Evolutionary conservation across 345 rosid genomes (phyloP).

Genomic region (Citrus trifoliata): DNA sequence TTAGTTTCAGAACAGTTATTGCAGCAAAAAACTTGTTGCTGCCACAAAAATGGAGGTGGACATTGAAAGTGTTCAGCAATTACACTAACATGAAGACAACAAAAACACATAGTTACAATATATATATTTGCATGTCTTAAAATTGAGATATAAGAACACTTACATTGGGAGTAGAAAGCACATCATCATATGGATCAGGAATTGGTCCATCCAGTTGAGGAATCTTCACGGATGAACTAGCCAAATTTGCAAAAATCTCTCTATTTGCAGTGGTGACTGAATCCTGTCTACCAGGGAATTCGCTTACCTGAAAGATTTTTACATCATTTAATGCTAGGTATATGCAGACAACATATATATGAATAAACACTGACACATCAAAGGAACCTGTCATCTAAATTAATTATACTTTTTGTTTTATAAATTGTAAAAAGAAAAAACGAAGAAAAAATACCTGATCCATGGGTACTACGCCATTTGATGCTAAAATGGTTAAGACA

Average conservation of each 20-base stretch:
- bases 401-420: background rate
- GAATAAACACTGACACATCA: background rate
- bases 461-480: background rate
- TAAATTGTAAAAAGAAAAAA: too few relatives aligned
- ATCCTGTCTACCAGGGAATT: constrained; percentile 16
- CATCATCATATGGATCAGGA: constrained; percentile 93
- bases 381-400: background rate
- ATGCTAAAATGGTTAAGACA: background rate
- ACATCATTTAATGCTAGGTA: background rate
- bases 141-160: constrained; percentile 18
- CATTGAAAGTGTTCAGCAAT: background rate
- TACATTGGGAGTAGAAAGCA: constrained; percentile 93
- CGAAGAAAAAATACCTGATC: background rate
- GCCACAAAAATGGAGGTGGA: background rate
- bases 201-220: constrained; percentile 94
- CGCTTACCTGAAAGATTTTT: constrained; percentile 35
- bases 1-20: background rate
- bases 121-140: background rate
- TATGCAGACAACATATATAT: background rate
- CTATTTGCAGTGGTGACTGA: constrained; percentile 14
- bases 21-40: background rate
- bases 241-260: constrained; percentile 13
- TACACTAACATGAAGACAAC: background rate
- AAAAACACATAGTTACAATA: background rate
- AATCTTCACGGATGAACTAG: constrained; percentile 43